Percentiles rank a stretch among this genome's conserved stretches.
Evolutionary conservation across 495 filamentous ascomycete species (phyloP).

Genomic region (Annulohypoxylon stygium): DNA sequence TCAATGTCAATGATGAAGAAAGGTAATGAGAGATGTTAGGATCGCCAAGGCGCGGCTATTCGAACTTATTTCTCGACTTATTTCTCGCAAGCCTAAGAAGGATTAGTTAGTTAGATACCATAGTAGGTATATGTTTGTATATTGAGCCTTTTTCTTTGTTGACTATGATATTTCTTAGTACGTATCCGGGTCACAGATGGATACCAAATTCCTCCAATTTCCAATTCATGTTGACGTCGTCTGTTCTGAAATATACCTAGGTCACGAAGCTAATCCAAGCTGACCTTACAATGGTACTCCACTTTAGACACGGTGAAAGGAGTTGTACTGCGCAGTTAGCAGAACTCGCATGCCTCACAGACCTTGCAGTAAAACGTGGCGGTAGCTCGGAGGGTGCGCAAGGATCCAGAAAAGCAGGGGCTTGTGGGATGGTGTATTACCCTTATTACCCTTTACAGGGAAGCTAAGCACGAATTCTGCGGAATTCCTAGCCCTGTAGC

Average conservation of each 20-base stretch:
- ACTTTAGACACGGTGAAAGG: conserved; percentile 31
- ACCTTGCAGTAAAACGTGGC: conserved; percentile 47
- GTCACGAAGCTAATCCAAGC: conserved; percentile 3
- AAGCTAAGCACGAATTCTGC: conserved; percentile 1
- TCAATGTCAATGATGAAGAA: neutral
- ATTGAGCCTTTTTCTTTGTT: conserved; percentile 28
- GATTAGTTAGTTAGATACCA: conserved; percentile 18
- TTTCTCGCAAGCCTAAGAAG: neutral
- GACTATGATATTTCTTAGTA: neutral
- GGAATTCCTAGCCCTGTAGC: neutral
- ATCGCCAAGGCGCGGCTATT: conserved; percentile 22
- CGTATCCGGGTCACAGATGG: neutral
- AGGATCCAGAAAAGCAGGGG: conserved; percentile 20
- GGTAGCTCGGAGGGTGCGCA: conserved; percentile 35
- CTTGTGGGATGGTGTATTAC: neutral
- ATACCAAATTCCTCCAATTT: neutral
- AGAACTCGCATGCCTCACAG: conserved; percentile 1
- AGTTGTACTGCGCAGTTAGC: neutral
- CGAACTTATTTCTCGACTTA: conserved; percentile 17
- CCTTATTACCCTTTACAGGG: neutral
- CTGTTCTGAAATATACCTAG: conserved; percentile 18
- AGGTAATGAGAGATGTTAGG: conserved; percentile 13
- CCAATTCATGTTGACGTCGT: conserved; percentile 31
- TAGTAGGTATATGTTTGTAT: neutral
- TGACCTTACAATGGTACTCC: conserved; percentile 21